Evolutionary conservation across 1,139 yeast genomes (phyloP).

Genomic region (Chernovozyma sophiae-reginae): DNA sequence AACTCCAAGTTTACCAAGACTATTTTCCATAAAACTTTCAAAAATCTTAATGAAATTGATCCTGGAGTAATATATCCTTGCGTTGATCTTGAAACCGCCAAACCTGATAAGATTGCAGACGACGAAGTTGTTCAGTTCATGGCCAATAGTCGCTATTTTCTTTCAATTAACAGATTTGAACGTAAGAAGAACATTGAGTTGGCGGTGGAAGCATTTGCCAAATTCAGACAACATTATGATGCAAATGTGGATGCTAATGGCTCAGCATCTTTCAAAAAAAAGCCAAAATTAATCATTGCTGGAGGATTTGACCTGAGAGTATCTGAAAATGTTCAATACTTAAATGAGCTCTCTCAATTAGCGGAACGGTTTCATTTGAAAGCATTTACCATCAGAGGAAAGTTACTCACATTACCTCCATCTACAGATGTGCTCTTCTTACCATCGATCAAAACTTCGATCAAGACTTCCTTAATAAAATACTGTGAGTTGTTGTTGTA

Average conservation of each 20-base stretch:
- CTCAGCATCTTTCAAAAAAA: constrained; percentile 10
- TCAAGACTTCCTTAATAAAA: constrained; percentile 62
- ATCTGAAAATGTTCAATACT: constrained; percentile 69
- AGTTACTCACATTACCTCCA: constrained; percentile 32
- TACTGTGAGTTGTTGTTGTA: constrained; percentile 63
- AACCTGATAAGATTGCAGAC: constrained; percentile 19
- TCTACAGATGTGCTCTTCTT: constrained; percentile 61
- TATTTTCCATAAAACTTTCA: constrained; percentile 65
- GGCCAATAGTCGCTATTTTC: constrained; percentile 38
- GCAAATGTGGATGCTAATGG: constrained; percentile 12
- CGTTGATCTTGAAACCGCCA: constrained; percentile 42
- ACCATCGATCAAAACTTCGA: constrained; percentile 68
- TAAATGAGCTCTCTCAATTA: constrained; percentile 53
- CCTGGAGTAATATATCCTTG: constrained; percentile 90
- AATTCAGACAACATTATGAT: constrained; percentile 20
- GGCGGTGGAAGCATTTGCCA: constrained; percentile 65
- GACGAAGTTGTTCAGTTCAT: constrained; percentile 34
- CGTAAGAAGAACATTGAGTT: constrained; percentile 75
- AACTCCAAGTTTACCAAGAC: constrained; percentile 80
- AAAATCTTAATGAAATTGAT: constrained; percentile 28
- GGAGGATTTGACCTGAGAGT: constrained; percentile 92
- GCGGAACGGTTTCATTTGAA: constrained; percentile 45
- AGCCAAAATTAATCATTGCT: constrained; percentile 57
- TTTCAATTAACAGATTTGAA: constrained; percentile 87
- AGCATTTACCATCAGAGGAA: constrained; percentile 47